Base-by-base conservation (phyloP, 1,139 yeast genomes). In the Arxiozyma slooffiae region DNA sequence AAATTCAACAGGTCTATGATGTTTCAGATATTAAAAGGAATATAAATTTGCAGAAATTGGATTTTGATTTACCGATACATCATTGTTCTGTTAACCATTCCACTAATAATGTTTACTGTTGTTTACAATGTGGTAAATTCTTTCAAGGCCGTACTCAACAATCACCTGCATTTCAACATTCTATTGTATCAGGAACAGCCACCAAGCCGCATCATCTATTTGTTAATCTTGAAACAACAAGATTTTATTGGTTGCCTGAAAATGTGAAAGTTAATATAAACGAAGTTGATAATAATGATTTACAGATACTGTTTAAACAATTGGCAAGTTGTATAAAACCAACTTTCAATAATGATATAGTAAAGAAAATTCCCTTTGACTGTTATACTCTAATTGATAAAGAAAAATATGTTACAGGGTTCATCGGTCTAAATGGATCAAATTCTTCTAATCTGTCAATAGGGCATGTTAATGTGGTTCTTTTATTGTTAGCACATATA, bases 111-210 rank as follows among this genome's bases (percentile, higher is more conserved):
- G 77, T 85, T 1, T 83, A 85, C 61, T 81, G 87, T 41, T 86
- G 95, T 60, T 67, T 86, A 38, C 76, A 75, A 0, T 86, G 95
- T 67, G 94, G 94, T 41, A 81, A 77, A 60, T 86, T 79, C 67
- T 76, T 79, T 50, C 85, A 81, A 58, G 95, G 95, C 0, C 71
- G 89, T 24, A 77, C 81, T 1, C 68, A 67, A 50, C 65, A 76
- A 16, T 78, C 92, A 0, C 82, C 82, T 21, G 90, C 92, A 0
- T 84, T 80, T 60, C 64, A 71, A 42, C 95, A 86, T 63, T 73
- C 89, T 3, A 72, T 86, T 26, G 37, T 40, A 34, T 38, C 30
- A 4, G 20, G 23, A 37, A 26, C 11, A 14, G 76, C 79, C 52
- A 74, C 69, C 3, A 74, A 75, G 55, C 39, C 38, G 3, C 92